phyloP scores from a whole-genome alignment of 2,329 filamentous ascomycete species.

The Diaporthe humulicola region DNA sequence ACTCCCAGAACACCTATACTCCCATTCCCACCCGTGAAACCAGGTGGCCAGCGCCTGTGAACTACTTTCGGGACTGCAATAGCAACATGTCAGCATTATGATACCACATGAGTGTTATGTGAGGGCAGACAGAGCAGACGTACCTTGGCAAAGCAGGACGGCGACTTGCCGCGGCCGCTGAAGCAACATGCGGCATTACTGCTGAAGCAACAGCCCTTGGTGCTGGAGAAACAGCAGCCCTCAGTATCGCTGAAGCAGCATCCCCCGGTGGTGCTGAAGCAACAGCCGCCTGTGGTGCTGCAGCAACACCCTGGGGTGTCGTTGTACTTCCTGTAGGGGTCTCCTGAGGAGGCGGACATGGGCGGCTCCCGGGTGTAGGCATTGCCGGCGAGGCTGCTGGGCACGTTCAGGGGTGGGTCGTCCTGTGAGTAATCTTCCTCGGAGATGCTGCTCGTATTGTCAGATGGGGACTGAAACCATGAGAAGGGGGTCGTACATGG shows the following conservation, averaged over 20 bases:
- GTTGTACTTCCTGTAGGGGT: constrained; percentile 18
- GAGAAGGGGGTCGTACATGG: not conserved
- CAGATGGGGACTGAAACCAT: not conserved
- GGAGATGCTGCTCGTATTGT: not conserved
- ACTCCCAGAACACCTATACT: not conserved
- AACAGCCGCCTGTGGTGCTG: constrained; percentile 35
- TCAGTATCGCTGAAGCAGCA: constrained; percentile 36
- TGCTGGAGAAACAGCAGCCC: constrained; percentile 34
- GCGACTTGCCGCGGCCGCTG: not conserved
- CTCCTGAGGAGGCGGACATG: not conserved
- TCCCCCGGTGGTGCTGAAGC: constrained; percentile 32
- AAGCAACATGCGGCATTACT: constrained; percentile 19
- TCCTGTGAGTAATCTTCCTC: not conserved
- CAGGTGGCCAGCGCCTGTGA: no score
- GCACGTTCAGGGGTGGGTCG: not conserved
- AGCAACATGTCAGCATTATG: not conserved
- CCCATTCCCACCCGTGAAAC: not conserved
- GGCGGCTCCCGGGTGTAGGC: not conserved
- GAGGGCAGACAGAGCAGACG: no score
- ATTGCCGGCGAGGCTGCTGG: not conserved
- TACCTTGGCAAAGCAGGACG: not conserved
- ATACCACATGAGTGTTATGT: rapidly evolving
- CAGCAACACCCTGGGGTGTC: constrained; percentile 3
- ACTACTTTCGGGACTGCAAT: not conserved
- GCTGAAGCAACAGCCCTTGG: constrained; percentile 27